Base-by-base conservation (phyloP, 129 eudicot species). In the Logfia minima region DNA sequence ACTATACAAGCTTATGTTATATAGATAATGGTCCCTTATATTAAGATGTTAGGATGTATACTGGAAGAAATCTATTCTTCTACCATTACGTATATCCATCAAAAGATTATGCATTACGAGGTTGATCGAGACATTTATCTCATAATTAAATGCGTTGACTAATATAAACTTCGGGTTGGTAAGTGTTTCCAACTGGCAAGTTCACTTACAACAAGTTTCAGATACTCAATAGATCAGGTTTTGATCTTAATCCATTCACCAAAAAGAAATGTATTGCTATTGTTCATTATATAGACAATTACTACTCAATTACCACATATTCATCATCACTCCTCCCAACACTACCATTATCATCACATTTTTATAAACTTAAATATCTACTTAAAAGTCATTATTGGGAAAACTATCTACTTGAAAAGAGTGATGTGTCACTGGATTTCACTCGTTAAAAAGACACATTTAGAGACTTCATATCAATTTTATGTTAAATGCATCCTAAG, bases 81-180 rank as follows among this genome's bases (percentile, higher is more conserved):
- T 10, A 14, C 55, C 48, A 72, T 43, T 7, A 66, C 16, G 16
- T 28, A 66, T 66, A 80, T 80, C 75, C 70, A 66, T 66, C 55
- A 28, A 66, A 80, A 80, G 74, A 80, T 72, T 65, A 73, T 66
- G 79, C 19, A 64, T 14, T 28, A 37, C 76, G 71, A 35, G 48
- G 61, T 58, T 58, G 31, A 58, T 77, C 23, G 68, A 17, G 26
- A 67, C 68, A 26, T 39, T 7, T 63, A 6, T 58, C 64, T 23
- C 22, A 37, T 55, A 24, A 16, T 9, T 41, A 35, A 68, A 55
- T 68, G 68, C 68, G 22, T 55, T 45, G 34, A 24, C 11, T 31
- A 45, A 79, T 62, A 51, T 71, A 66, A 68, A 72, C 17, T n/a
- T 16, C 6, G 17, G 66, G 24, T 45, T 59, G 11, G 3, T 79